Base-by-base conservation (phyloP, 345 rosid genomes). In the Boechera stricta region DNA sequence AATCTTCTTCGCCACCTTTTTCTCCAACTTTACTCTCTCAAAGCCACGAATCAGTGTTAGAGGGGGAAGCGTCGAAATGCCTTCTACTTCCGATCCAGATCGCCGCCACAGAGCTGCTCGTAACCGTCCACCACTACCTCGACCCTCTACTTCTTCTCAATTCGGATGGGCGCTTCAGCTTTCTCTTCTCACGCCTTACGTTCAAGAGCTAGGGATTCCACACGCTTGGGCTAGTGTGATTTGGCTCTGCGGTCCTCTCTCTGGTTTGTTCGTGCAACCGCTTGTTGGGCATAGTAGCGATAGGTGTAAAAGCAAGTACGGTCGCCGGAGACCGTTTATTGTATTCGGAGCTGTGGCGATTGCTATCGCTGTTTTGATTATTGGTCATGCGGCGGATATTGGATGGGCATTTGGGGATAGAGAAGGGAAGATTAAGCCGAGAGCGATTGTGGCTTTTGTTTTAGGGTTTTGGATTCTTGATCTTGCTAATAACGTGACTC, bases 121-220 rank as follows among this genome's bases (percentile, higher is more conserved):
- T 54, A 54, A 79, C 64, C 82, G 75, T 16, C 82, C 49, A 21
- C 65, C 77, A 24, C 41, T 26, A 8, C 76, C 75, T 5, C 63
- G 62, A 32, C 79, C 61, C 0, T 44, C 65, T 35, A 45, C 2
- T 47, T n/a, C 68, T n/a, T 70, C 82, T 51, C 98, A 93, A 38
- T 95, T 95, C 88, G 97, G 99, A 0, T 95, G 98, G 99, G 98
- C 99, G 1, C 83, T 95, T 10, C 98, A 95, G 89, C 97, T 95
- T 35, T 95, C 99, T 10, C 84, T 95, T 24, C 86, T 92, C 42
- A 92, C 98, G 1, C 98, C 99, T 4, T 95, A 92, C 66, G 99
- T 95, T 11, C 99, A 95, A 71, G 96, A 91, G 93, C 90, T 95
- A 9, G 99, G 99, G 64, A 92, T 92, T 49, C 97, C 97, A 1